Evolutionary conservation across 2,329 filamentous ascomycete species (phyloP), one percentile per base, ranked within the genome.

Genomic region (Plectosphaerella plurivora): DNA sequence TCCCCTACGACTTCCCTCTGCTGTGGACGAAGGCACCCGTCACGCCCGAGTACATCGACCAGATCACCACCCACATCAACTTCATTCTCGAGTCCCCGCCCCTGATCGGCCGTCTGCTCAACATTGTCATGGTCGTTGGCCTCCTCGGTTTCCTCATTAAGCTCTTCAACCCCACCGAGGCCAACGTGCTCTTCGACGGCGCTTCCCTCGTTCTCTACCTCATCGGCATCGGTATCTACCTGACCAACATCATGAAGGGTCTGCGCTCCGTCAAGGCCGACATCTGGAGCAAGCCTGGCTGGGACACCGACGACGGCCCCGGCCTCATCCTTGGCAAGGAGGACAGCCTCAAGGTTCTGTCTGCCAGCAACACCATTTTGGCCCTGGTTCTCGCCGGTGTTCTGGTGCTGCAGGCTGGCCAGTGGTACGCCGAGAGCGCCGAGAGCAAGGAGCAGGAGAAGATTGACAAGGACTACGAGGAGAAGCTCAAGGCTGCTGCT

Each of bases 401-500:
- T 10, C 69, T 99, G 59, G 89, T 97, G 35, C 73, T 99, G 65
- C 94, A 99, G 82, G 91, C 91, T 18, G 94, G 94, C 11, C 91
- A 97, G 79, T 97, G 93, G 94, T 99, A 99, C 74, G 94, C 94
- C 24, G 92, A 97, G 80, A 82, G 89, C 66, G 95, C 95, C 74
- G 92, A 97, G 71, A 79, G 80, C 64, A 88, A 92, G 67, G 92
- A 97, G 70, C 78, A 81, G 52, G 83, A 82, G 64, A 81, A 83
- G 66, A 78, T 87, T 57, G 81, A 85, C 60, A 72, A 76, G 68
- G 76, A 66, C 55, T 60, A 68, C 39, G 14, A 35, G 52, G 67
- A 55, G 50, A n/a, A 28, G 41, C 41, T 44, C n/a, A 44, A 44
- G n/a, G 45, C 41, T 2, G 25, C 28, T 12, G 45, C 41, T 7